phyloP scores from a whole-genome alignment of 2,329 filamentous ascomycete genomes.

The Alternaria gaisen region DNA sequence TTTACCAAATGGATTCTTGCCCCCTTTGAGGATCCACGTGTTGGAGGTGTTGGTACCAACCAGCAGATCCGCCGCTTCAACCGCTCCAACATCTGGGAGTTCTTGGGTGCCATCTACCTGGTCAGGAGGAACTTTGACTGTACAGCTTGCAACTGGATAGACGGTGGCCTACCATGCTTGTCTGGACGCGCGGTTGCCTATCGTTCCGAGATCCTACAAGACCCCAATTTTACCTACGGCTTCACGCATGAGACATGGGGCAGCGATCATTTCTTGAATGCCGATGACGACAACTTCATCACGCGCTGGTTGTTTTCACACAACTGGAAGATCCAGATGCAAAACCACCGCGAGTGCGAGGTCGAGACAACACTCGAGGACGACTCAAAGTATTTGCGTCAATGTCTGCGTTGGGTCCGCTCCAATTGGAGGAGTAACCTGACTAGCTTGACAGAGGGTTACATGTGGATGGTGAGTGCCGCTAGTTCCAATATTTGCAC shows the following conservation, averaged over 20 bases:
- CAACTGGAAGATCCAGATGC: conserved; percentile 92
- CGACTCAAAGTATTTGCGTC: conserved; percentile 86
- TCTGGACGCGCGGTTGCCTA: conserved; percentile 94
- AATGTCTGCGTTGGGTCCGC: conserved; percentile 93
- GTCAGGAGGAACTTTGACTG: conserved; percentile 97
- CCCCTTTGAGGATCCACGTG: conserved; percentile 83
- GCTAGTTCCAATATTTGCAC: conserved; percentile 33
- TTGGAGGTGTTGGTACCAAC: conserved; percentile 91
- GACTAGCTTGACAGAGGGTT: conserved; percentile 84
- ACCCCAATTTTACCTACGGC: conserved; percentile 82
- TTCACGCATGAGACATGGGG: conserved; percentile 85
- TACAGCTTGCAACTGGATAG: conserved; percentile 91
- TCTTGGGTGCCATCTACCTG: conserved; percentile 90
- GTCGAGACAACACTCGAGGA: conserved; percentile 93
- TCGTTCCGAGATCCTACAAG: conserved; percentile 84
- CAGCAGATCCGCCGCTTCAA: conserved; percentile 81
- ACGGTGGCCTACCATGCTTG: conserved; percentile 96
- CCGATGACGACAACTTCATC: conserved; percentile 98
- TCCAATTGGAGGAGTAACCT: conserved; percentile 98
- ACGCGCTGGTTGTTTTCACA: conserved; percentile 94
- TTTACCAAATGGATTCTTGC: conserved; percentile 91
- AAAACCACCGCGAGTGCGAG: conserved; percentile 84
- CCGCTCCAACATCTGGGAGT: conserved; percentile 77
- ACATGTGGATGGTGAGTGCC: conserved; percentile 81
- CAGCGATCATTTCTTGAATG: conserved; percentile 83